Base-by-base conservation (phyloP, 2,329 filamentous ascomycete species). In the Knoxdaviesia capensis region DNA sequence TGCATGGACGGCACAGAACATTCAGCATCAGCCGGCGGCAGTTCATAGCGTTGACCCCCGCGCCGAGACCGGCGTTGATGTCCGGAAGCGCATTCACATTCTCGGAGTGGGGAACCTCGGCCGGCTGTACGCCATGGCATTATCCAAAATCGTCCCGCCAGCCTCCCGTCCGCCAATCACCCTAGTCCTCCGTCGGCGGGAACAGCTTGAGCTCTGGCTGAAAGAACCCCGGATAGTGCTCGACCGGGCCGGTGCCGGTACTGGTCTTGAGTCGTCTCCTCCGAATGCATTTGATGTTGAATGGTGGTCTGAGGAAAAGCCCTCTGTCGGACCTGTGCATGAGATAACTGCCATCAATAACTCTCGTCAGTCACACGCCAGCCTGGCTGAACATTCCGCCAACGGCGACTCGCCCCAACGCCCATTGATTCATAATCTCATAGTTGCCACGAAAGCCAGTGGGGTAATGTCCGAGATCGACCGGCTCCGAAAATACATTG, bases 31-130 rank as follows among this genome's bases (percentile, higher is more conserved):
- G 20, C 20, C 20, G 3, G 20, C 20, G 20, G 20, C 20, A 20
- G 2, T 20, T 20, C 20, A 2, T 20, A 20, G 20, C 38, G 34
- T 46, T 7, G 38, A 41, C 30, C 20, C 33, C 6, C 38, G 37
- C 31, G 30, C 32, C 28, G 37, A 38, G 34, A 36, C 36, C 34
- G 20, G 33, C 20, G 4, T 39, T 44, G 4, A 31, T 36, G 30
- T 40, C 41, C 54, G 54, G n/a, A 41, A 41, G 31, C 68, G 77
- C 33, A 77, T 93, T 46, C 75, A 90, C 52, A 68, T 94, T 39
- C 61, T 94, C 3, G 87, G 88, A 7, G 55, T 81, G 7, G 87
- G 87, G 34, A 92, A 85, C 53, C 65, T 94, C 8, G 87, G 86
- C 9, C 74, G 74, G 37, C 71, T 94, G 30, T 74, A 87, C 48